Percentiles rank a stretch among this genome's conserved stretches.
Conservation (phyloP, 1,139 yeast species). For the Meyerozyma carpophila region DNA sequence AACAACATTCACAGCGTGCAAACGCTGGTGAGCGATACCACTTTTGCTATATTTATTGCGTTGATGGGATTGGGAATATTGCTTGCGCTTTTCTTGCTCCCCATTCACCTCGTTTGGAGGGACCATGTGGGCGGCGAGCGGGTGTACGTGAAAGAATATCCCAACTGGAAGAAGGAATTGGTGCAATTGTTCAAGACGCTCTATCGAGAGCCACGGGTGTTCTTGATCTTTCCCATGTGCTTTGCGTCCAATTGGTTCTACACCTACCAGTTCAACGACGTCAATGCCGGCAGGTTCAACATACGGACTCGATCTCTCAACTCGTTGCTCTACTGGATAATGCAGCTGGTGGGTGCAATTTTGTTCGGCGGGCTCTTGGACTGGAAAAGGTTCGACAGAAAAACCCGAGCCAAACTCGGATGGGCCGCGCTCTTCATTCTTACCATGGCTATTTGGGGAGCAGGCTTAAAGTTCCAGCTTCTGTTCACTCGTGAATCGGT, state of each 20-base stretch:
- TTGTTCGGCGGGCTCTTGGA: slow-evolving; percentile 10
- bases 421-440: slow-evolving; percentile 7
- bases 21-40: slow-evolving; percentile 12
- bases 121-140: slow-evolving; percentile 9
- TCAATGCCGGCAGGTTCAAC: slow-evolving; percentile 12
- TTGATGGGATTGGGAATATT: slow-evolving; percentile 11
- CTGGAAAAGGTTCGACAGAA: slow-evolving; percentile 6
- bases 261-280: slow-evolving; percentile 14
- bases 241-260: slow-evolving; percentile 14
- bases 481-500: slow-evolving; percentile 8
- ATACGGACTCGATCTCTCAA: slow-evolving; percentile 13
- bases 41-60: slow-evolving; percentile 11
- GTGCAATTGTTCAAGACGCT: slow-evolving; percentile 10
- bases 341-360: slow-evolving; percentile 14
- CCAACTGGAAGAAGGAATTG: slow-evolving; percentile 9
- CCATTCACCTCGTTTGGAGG: slow-evolving; percentile 10
- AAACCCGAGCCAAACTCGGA: slow-evolving; percentile 11
- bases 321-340: slow-evolving; percentile 14
- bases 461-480: slow-evolving; percentile 13
- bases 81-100: slow-evolving; percentile 10
- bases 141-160: slow-evolving; percentile 12
- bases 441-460: slow-evolving; percentile 13
- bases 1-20: slow-evolving; percentile 11
- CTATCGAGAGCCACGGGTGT: slow-evolving; percentile 9
- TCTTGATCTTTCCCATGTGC: slow-evolving; percentile 14